Percentiles rank a stretch among this genome's conserved stretches.
These are phyloP conservation scores for Lagenidium giganteum DNA, from an alignment of 352 stramenopile species.

Conservation along the genomic window DNA sequence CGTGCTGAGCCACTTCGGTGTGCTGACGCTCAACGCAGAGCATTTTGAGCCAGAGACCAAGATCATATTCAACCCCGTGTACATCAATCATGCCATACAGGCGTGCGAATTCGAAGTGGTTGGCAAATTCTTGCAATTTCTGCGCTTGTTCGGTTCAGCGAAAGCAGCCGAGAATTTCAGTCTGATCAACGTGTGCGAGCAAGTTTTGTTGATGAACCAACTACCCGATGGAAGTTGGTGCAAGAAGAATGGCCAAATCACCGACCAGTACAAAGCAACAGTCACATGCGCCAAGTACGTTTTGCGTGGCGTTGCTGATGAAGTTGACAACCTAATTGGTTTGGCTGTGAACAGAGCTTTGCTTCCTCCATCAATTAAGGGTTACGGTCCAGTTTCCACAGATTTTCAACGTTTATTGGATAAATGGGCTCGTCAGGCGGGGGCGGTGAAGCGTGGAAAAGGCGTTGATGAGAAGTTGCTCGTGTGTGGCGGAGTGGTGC, in stretches of 20 bases:
- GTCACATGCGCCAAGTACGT: slow-evolving; percentile 79
- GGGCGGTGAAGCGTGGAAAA: slow-evolving; percentile 21
- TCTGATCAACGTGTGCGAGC: slow-evolving; percentile 55
- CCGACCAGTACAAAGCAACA: slow-evolving; percentile 80
- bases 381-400: slow-evolving; percentile 43
- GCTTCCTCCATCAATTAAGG: slow-evolving; percentile 40
- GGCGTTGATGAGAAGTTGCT: slow-evolving; percentile 33
- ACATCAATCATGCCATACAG: slow-evolving; percentile 75
- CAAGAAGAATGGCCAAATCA: slow-evolving; percentile 34
- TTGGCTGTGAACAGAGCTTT: slow-evolving; percentile 35
- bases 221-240: slow-evolving; percentile 73
- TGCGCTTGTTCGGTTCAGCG: slow-evolving; percentile 60
- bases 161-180: slow-evolving; percentile 29
- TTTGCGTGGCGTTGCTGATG: neutral
- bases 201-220: slow-evolving; percentile 62
- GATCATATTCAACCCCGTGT: slow-evolving; percentile 67
- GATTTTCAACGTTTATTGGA: slow-evolving; percentile 63
- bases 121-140: slow-evolving; percentile 69
- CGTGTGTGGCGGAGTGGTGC: slow-evolving; percentile 37
- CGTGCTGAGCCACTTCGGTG: slow-evolving; percentile 74
- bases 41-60: slow-evolving; percentile 67
- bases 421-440: slow-evolving; percentile 53
- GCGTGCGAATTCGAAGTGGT: slow-evolving; percentile 65
- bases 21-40: slow-evolving; percentile 57
- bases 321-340: neutral